Evolutionary conservation across 139 green algal genomes (phyloP).

Genomic region (Tetradesmus obliquus): DNA sequence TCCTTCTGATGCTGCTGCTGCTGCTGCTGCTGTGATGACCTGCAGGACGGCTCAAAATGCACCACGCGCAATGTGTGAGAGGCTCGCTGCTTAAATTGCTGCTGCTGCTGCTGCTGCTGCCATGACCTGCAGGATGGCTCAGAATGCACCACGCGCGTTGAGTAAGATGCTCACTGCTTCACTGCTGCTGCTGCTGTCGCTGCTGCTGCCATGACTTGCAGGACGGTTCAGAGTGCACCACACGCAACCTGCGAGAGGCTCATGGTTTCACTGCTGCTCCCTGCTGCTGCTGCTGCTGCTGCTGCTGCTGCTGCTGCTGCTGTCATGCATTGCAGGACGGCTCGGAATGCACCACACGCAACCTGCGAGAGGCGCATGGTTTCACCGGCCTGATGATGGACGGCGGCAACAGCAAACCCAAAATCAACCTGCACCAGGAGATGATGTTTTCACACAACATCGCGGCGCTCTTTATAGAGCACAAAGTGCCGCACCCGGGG

Average conservation of each 20-base stretch:
- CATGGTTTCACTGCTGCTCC: background rate
- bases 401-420: background rate
- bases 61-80: too few relatives aligned
- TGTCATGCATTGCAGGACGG: background rate
- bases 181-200: background rate
- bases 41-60: too few relatives aligned
- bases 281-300: conserved; percentile 8
- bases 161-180: too few relatives aligned
- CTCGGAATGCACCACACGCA: background rate
- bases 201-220: background rate
- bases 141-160: too few relatives aligned
- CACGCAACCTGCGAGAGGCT: background rate
- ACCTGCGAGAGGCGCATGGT: background rate
- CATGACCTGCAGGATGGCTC: background rate
- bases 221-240: background rate
- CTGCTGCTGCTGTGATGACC: background rate
- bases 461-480: background rate
- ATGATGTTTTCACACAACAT: background rate
- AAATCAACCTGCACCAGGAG: background rate
- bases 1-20: background rate
- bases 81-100: background rate
- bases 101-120: background rate
- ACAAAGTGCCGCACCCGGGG: background rate
- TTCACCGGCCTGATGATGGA: background rate
- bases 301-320: background rate